Conservation (phyloP, 306 rosid species). For the Fagus sylvatica region DNA sequence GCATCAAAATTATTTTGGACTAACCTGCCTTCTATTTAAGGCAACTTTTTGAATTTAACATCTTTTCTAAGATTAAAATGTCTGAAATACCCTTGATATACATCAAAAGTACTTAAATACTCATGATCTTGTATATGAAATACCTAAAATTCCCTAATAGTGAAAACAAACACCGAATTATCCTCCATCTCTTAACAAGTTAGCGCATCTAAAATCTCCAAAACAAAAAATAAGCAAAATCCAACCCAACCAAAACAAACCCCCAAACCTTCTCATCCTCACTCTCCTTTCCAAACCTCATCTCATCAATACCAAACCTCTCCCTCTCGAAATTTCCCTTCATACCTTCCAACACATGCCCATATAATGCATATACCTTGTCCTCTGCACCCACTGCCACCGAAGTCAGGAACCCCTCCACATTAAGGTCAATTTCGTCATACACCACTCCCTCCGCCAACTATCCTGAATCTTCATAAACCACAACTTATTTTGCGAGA, state of each 20-base stretch:
- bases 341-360: constrained; percentile 49
- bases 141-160: no score
- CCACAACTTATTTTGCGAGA: constrained; percentile 49
- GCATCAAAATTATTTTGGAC: no score
- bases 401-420: constrained; percentile 58
- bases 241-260: constrained; percentile 64
- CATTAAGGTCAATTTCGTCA: constrained; percentile 67
- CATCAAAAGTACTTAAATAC: no score
- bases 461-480: constrained; percentile 63
- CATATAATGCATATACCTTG: constrained; percentile 62
- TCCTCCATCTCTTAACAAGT: constrained; percentile 20
- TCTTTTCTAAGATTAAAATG: no score
- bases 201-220: constrained; percentile 84
- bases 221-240: constrained; percentile 57
- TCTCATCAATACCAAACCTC: constrained; percentile 57
- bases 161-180: no score
- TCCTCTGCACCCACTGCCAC: constrained; percentile 45
- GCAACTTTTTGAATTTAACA: no score
- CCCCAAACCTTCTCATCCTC: constrained; percentile 58
- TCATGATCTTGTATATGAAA: no score
- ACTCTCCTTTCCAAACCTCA: constrained; percentile 47
- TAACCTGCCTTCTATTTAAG: no score
- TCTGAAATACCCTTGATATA: no score
- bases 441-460: constrained; percentile 60
- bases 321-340: constrained; percentile 54